Conservation (phyloP, 495 filamentous ascomycete species). For the Rusavskia elegans region DNA sequence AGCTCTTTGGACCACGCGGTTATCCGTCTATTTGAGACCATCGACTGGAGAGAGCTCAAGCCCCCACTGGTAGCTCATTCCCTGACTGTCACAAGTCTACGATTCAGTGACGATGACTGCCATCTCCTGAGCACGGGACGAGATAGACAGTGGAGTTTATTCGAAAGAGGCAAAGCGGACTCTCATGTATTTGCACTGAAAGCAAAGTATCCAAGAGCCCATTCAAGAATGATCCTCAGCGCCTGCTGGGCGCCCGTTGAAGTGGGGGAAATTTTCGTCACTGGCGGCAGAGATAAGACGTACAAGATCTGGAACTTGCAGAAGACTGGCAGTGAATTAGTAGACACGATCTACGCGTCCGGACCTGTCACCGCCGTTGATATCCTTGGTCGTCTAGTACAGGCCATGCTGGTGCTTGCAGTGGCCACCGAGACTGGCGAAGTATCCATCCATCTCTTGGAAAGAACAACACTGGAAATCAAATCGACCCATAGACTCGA, state of each 20-base stretch:
- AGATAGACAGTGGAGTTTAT: slow-evolving; percentile 82
- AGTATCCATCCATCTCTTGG: slow-evolving; percentile 24
- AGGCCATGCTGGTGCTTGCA: slow-evolving; percentile 39
- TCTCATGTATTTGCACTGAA: slow-evolving; percentile 35
- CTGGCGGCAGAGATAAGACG: slow-evolving; percentile 72
- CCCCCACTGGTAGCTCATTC: slow-evolving; percentile 68
- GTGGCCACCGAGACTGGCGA: slow-evolving; percentile 42
- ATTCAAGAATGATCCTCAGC: slow-evolving; percentile 80
- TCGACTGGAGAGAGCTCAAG: slow-evolving; percentile 71
- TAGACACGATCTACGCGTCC: slow-evolving; percentile 34
- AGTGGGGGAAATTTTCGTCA: slow-evolving; percentile 48
- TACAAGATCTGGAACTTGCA: slow-evolving; percentile 59
- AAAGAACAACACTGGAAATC: slow-evolving; percentile 28
- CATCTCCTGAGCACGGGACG: slow-evolving; percentile 77
- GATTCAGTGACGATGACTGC: slow-evolving; percentile 59
- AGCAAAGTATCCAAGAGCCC: slow-evolving; percentile 61
- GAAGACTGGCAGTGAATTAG: slow-evolving; percentile 17
- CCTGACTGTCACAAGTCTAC: slow-evolving; percentile 65
- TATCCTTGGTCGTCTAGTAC: slow-evolving; percentile 30
- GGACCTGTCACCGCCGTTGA: slow-evolving; percentile 64
- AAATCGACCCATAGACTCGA: slow-evolving; percentile 18
- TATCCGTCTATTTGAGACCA: slow-evolving; percentile 76
- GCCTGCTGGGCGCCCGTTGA: slow-evolving; percentile 56
- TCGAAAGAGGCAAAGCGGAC: slow-evolving; percentile 29
- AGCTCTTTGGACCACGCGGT: slow-evolving; percentile 88